Evolutionary conservation across 2,329 filamentous ascomycete species (phyloP).

Genomic region (Aspergillus glaucus): DNA sequence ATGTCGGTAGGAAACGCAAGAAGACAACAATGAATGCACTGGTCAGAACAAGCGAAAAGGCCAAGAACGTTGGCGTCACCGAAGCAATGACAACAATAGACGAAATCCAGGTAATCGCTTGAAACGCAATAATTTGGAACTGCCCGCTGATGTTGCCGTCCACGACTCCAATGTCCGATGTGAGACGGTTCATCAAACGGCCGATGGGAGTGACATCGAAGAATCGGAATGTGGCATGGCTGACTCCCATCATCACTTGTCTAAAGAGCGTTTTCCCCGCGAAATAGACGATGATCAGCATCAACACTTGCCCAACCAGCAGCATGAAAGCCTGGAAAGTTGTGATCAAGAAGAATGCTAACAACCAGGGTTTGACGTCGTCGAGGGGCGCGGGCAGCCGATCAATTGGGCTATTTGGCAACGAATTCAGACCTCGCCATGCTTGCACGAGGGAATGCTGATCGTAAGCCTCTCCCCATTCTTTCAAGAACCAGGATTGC

Average conservation of each 20-base stretch:
- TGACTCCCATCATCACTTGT: constrained; percentile 65
- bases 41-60: constrained; percentile 64
- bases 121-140: constrained; percentile 65
- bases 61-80: constrained; percentile 69
- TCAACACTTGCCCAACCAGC: constrained; percentile 57
- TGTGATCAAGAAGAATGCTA: constrained; percentile 63
- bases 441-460: constrained; percentile 3
- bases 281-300: constrained; percentile 71
- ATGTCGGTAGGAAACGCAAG: constrained; percentile 69
- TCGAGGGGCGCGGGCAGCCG: constrained; percentile 59
- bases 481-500: constrained; percentile 75
- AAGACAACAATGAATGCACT: constrained; percentile 67
- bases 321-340: constrained; percentile 54
- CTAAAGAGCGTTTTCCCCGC: constrained; percentile 71
- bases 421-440: constrained; percentile 8
- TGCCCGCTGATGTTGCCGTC: constrained; percentile 78
- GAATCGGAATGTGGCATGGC: constrained; percentile 77
- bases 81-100: constrained; percentile 72
- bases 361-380: constrained; percentile 68
- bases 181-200: constrained; percentile 84
- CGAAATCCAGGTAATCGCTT: constrained; percentile 63
- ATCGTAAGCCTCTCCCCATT: constrained; percentile 73
- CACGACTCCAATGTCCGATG: constrained; percentile 81
- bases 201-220: constrained; percentile 88
- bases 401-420: constrained; percentile 26